These are phyloP conservation scores for Dictyostelium discoideum DNA, from an alignment of 78 protist species.

Conservation along the genomic window dicty_2.7 NC_007090.3:1429001-1429500, in stretches of 20 bases:
- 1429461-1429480: background rate
- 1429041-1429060: slow-evolving; percentile 46
- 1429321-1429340: background rate
- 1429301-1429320: background rate
- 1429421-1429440: no score
- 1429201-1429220: no score
- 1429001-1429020: slow-evolving; percentile 69
- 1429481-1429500: no score
- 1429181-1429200: no score
- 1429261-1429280: background rate
- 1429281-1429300: background rate
- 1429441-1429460: background rate
- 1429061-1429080: slow-evolving; percentile 25
- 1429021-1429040: slow-evolving; percentile 51
- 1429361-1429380: background rate
- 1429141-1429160: background rate
- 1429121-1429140: slow-evolving; percentile 39
- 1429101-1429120: slow-evolving; percentile 80
- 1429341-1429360: background rate
- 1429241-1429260: background rate
- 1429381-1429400: background rate
- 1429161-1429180: no score
- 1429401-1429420: background rate
- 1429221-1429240: no score
- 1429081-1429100: slow-evolving; percentile 36